Percentiles rank a stretch among this genome's conserved stretches.
These are phyloP conservation scores for Nicotiana otophora DNA, from an alignment of 257 asterid genomes.

Conservation along the genomic window DNA sequence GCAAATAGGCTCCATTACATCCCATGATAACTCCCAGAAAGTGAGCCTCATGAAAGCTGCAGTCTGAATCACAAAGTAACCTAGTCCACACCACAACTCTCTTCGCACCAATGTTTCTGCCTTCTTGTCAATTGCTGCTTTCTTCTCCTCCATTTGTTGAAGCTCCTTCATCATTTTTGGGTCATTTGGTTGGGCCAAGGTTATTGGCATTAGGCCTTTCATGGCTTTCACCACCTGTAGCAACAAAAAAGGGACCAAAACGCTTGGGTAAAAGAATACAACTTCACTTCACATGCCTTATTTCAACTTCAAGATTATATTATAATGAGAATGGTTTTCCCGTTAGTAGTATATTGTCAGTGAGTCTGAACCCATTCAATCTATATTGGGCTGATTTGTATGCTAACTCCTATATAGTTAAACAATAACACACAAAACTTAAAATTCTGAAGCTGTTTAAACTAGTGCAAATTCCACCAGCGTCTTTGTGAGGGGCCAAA, in stretches of 20 bases:
- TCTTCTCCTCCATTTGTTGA: slow-evolving; percentile 55
- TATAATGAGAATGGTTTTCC: background rate
- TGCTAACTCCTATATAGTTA: background rate
- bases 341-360: background rate
- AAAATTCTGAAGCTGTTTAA: background rate
- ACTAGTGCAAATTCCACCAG: background rate
- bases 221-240: slow-evolving; percentile 88
- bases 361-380: too few species aligned
- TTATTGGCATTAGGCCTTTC: slow-evolving; percentile 50
- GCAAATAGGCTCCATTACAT: slow-evolving; percentile 95
- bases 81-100: slow-evolving; percentile 79
- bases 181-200: slow-evolving; percentile 31
- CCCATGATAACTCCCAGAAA: slow-evolving; percentile 95
- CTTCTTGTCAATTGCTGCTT: slow-evolving; percentile 47
- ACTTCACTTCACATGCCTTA: slow-evolving; percentile 28
- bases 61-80: slow-evolving; percentile 58
- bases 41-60: slow-evolving; percentile 87
- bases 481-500: too few species aligned
- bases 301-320: background rate
- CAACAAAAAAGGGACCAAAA: slow-evolving; percentile 40
- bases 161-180: slow-evolving; percentile 50
- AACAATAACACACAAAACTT: background rate
- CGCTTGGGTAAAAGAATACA: slow-evolving; percentile 42
- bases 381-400: background rate
- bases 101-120: slow-evolving; percentile 45